These are phyloP conservation scores for Teunomyces gatunensis DNA, from an alignment of 805 yeast genomes.

Conservation along the genomic window DNA sequence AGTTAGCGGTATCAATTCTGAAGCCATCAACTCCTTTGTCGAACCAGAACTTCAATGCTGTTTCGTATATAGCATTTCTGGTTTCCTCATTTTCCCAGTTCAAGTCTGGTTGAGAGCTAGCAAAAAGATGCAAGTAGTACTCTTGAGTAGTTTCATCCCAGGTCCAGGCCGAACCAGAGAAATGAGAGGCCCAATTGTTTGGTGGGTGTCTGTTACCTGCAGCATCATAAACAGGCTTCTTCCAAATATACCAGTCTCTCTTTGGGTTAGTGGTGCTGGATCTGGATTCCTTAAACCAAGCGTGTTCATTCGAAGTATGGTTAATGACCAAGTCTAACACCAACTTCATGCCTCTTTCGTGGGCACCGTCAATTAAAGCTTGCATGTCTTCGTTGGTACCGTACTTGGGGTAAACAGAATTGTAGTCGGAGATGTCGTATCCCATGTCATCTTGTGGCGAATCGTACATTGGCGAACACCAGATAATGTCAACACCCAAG, in stretches of 20 bases:
- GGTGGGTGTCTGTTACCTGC: constrained; percentile 55
- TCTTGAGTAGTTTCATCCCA: constrained; percentile 54
- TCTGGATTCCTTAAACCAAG: constrained; percentile 57
- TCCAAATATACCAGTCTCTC: constrained; percentile 64
- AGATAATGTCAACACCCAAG: constrained; percentile 50
- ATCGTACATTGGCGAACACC: constrained; percentile 59
- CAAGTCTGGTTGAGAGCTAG: constrained; percentile 55
- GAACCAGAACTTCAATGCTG: constrained; percentile 53
- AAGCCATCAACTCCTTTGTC: constrained; percentile 58
- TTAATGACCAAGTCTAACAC: constrained; percentile 57
- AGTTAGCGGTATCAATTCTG: constrained; percentile 55
- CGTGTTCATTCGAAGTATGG: constrained; percentile 55
- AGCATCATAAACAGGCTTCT: constrained; percentile 44
- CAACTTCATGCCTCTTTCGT: constrained; percentile 49
- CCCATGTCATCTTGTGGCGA: constrained; percentile 66
- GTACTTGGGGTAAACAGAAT: constrained; percentile 48
- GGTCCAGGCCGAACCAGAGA: constrained; percentile 57
- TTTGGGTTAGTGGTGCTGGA: constrained; percentile 50
- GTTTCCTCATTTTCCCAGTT: constrained; percentile 55
- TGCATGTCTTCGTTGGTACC: constrained; percentile 57
- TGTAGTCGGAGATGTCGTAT: constrained; percentile 56
- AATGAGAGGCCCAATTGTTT: constrained; percentile 54
- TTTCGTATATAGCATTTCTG: constrained; percentile 41
- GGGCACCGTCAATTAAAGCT: constrained; percentile 44
- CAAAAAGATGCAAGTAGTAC: constrained; percentile 55